Evolutionary conservation across 2,329 filamentous ascomycete genomes (phyloP), one percentile per base, ranked within the genome.

Genomic region (Penicillium frequentans): DNA sequence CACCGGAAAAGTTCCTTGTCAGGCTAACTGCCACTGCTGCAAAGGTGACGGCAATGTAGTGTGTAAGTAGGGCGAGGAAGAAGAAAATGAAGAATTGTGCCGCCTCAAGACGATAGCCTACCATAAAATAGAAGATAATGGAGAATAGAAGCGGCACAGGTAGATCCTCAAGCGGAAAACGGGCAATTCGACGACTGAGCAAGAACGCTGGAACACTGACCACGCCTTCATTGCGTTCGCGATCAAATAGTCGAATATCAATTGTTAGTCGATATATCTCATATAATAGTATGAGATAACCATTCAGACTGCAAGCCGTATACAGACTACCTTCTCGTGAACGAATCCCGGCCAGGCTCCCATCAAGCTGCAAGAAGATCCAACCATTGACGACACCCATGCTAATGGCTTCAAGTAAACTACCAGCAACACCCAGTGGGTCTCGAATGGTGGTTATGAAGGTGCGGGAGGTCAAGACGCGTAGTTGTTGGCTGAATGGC

Each of bases 61-160:
- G 90, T 45, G 85, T 86, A 3, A 92, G 71, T 5, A 93, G 71
- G 0, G 86, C 82, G 37, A 91, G 79, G 3, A 81, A 78, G 61
- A 92, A 88, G 75, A 91, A 93, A 1, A 82, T 86, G 56, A 93
- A 86, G 71, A 91, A 92, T 53, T 88, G 84, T 1, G 67, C 73
- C 0, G 81, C 84, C 9, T 86, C 82, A 3, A 81, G 78, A 47
- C 89, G 84, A 63, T 91, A 90, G 0, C 88, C 89, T 7, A 86
- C 84, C 87, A 92, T 91, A 70, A 90, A 92, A 71, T 92, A 93
- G 67, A 86, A 87, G 8, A 92, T 87, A 2, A 86, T 74, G 6
- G 86, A 86, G 67, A 88, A 92, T 3, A 91, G 70, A 16, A 91
- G 80, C 0, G 89, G 89, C 1, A 91, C 88, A 0, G 88, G 87